Percentiles rank a stretch among this genome's conserved stretches.
These are phyloP conservation scores for Arbutus unedo DNA, from an alignment of 148 eudicot genomes.

Conservation along the genomic window DNA sequence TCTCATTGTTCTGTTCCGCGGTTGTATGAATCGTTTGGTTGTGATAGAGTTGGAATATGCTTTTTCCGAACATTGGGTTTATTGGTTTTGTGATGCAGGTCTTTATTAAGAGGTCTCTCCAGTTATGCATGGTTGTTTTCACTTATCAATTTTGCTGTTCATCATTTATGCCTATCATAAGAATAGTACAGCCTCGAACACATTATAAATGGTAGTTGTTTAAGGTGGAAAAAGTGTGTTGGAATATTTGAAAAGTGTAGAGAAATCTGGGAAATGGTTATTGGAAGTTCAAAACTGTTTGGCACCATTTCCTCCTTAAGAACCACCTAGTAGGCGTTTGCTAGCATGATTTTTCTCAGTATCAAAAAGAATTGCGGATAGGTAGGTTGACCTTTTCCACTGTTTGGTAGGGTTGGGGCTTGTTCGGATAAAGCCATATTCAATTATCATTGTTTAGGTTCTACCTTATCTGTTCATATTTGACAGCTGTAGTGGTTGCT, in stretches of 20 bases:
- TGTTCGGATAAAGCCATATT: background rate
- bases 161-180: background rate
- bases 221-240: background rate
- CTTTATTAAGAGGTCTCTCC: background rate
- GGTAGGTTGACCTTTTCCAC: background rate
- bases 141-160: background rate
- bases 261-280: background rate
- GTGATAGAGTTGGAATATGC: background rate
- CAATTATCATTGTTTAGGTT: background rate
- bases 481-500: background rate
- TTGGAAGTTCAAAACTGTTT: background rate
- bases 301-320: background rate
- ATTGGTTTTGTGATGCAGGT: background rate
- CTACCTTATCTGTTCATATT: background rate
- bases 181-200: background rate
- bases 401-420: constrained; percentile 9
- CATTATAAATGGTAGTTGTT: background rate
- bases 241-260: background rate
- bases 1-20: background rate
- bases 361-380: background rate
- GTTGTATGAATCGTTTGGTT: background rate
- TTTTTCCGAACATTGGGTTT: background rate
- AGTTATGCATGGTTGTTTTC: background rate
- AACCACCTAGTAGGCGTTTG: background rate
- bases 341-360: background rate